Evolutionary conservation across 768 basidiomycete genomes (phyloP).

Genomic region (Russula lepida): DNA sequence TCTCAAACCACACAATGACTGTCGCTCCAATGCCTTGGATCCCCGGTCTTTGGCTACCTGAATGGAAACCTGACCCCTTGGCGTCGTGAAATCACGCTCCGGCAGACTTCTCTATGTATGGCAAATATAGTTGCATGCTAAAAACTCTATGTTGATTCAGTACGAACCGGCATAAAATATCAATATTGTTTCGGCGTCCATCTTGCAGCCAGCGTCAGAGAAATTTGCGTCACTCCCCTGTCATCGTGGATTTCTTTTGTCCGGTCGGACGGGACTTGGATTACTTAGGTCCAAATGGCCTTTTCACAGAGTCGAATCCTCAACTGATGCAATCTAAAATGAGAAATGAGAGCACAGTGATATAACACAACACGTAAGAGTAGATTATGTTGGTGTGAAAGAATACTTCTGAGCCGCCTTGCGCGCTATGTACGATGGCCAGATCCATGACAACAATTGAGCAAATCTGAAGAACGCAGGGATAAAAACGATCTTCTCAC

Average conservation of each 20-base stretch:
- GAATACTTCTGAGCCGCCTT: constrained; percentile 58
- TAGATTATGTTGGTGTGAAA: constrained; percentile 27
- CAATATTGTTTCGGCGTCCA: not conserved
- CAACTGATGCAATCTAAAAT: not conserved
- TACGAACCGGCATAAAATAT: not conserved
- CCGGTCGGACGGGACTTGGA: not conserved
- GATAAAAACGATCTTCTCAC: constrained; percentile 51
- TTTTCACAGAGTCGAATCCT: not conserved
- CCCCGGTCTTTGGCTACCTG: constrained; percentile 8
- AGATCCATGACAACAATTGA: constrained; percentile 57
- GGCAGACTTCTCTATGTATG: not conserved
- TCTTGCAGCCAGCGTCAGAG: not conserved
- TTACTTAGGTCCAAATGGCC: not conserved
- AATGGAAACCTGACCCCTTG: not conserved
- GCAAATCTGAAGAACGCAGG: constrained; percentile 40
- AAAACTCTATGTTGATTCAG: not conserved
- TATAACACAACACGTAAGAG: not conserved
- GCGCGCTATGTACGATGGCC: constrained; percentile 50
- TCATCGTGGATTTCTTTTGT: not conserved
- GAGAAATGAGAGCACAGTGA: not conserved
- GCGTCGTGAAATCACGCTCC: not conserved
- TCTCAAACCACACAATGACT: not conserved
- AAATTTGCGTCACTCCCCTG: not conserved
- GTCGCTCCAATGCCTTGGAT: not conserved
- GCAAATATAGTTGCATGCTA: not conserved